Conservation (phyloP, 2,329 filamentous ascomycete genomes). For the Penicillium sclerotiorum region DNA sequence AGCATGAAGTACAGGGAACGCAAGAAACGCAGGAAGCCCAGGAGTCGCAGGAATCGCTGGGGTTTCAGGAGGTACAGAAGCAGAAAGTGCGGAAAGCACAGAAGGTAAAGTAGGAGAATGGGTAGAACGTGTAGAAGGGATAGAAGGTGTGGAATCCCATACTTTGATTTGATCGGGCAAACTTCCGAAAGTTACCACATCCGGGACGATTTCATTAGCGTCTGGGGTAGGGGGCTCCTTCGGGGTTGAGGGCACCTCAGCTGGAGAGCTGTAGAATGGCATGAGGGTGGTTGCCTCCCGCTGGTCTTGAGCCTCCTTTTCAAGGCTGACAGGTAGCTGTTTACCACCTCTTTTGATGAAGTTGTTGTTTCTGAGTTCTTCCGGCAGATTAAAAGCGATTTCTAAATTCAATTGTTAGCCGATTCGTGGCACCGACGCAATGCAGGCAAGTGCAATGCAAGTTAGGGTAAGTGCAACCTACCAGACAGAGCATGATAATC, state of each 20-base stretch:
- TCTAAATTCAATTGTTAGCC: slow-evolving; percentile 27
- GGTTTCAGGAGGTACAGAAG: too few relatives aligned
- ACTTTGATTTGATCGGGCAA: slow-evolving; percentile 46
- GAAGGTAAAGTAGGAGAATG: too few relatives aligned
- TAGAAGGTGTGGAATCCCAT: slow-evolving; percentile 10
- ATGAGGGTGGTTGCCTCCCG: slow-evolving; percentile 52
- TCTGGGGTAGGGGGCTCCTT: slow-evolving; percentile 48
- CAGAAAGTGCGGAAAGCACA: too few relatives aligned
- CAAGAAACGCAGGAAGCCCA: too few relatives aligned
- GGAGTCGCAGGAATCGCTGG: too few relatives aligned
- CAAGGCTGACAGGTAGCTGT: slow-evolving; percentile 41
- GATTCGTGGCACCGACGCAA: neutral
- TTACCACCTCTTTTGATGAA: slow-evolving; percentile 48
- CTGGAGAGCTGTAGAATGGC: slow-evolving; percentile 50
- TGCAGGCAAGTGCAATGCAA: too few relatives aligned
- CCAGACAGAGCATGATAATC: slow-evolving; percentile 37
- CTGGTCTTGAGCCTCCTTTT: slow-evolving; percentile 49
- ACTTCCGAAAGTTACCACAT: slow-evolving; percentile 47
- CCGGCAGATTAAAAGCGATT: slow-evolving; percentile 44
- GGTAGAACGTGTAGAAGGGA: too few relatives aligned
- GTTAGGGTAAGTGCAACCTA: slow-evolving; percentile 38
- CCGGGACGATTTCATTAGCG: slow-evolving; percentile 39
- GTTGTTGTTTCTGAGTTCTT: slow-evolving; percentile 36
- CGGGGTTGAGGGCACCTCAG: slow-evolving; percentile 50
- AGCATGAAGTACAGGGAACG: too few relatives aligned